Conservation (phyloP, 73 alveolate genomes). For the Breviolum minutum region DNA sequence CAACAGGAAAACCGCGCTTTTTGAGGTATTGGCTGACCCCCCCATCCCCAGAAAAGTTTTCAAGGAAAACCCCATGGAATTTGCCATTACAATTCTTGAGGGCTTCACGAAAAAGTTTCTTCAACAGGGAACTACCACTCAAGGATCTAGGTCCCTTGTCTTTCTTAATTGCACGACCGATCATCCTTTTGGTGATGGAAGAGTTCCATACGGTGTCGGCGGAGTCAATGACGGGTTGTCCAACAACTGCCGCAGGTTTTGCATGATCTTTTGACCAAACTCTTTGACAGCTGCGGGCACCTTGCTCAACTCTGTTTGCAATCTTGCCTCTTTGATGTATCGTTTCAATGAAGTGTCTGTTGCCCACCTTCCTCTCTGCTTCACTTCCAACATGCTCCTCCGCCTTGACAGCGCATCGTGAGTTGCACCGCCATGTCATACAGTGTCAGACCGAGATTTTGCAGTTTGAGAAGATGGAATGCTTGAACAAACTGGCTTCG, state of each 20-base stretch:
- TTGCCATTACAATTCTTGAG: neutral
- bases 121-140: neutral
- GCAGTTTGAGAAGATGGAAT: neutral
- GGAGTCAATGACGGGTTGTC: neutral
- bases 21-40: neutral
- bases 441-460: neutral
- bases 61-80: slow-evolving; percentile 24
- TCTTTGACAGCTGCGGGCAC: neutral
- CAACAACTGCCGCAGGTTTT: neutral
- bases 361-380: slow-evolving; percentile 23
- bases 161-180: too few relatives aligned
- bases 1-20: neutral
- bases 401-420: neutral
- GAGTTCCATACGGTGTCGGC: neutral
- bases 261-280: neutral
- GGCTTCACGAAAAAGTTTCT: neutral
- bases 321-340: neutral
- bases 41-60: slow-evolving; percentile 18
- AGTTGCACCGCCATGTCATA: slow-evolving; percentile 13
- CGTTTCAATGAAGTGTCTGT: slow-evolving; percentile 8
- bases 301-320: neutral
- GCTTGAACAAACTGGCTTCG: neutral
- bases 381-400: slow-evolving; percentile 13
- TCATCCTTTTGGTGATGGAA: neutral
- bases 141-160: neutral